A percentile compares a stretch with the other conserved stretches of the same genome.
Evolutionary conservation across 495 filamentous ascomycete genomes (phyloP).

Genomic region (Penicillium tannophilum): DNA sequence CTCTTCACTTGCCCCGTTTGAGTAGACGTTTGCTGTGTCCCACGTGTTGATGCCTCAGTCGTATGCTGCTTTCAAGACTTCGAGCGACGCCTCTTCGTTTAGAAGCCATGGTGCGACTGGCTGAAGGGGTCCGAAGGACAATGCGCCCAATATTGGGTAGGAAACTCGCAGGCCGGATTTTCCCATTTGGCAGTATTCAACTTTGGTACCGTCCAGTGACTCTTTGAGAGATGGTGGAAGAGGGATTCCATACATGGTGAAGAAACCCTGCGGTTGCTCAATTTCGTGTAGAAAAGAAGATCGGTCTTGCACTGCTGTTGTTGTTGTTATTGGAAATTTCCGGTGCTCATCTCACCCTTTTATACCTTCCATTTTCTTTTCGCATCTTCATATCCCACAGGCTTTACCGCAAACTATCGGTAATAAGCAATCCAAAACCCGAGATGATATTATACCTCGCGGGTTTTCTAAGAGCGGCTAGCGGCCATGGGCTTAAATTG

Average conservation of each 20-base stretch:
- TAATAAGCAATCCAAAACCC: neutral
- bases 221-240: slow-evolving; percentile 9
- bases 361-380: neutral
- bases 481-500: slow-evolving; percentile 2
- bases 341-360: neutral
- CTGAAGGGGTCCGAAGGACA: slow-evolving; percentile 56
- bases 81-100: slow-evolving; percentile 60
- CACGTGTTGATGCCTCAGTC: slow-evolving; percentile 61
- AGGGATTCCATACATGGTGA: neutral
- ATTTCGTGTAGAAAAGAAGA: neutral
- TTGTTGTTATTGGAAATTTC: neutral
- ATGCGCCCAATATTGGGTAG: slow-evolving; percentile 63
- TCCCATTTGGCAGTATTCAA: slow-evolving; percentile 4
- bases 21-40: slow-evolving; percentile 58
- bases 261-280: neutral
- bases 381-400: too few relatives aligned
- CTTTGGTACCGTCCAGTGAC: slow-evolving; percentile 5
- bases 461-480: neutral
- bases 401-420: neutral
- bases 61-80: slow-evolving; percentile 65
- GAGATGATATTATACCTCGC: neutral
- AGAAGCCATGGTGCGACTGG: slow-evolving; percentile 59
- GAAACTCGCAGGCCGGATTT: slow-evolving; percentile 60
- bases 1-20: slow-evolving; percentile 63
- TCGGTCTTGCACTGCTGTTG: neutral